Percentiles rank a stretch among this genome's conserved stretches.
These are phyloP conservation scores for Cystoisospora suis DNA, from an alignment of 169 alveolate species.

Conservation along the genomic window DNA sequence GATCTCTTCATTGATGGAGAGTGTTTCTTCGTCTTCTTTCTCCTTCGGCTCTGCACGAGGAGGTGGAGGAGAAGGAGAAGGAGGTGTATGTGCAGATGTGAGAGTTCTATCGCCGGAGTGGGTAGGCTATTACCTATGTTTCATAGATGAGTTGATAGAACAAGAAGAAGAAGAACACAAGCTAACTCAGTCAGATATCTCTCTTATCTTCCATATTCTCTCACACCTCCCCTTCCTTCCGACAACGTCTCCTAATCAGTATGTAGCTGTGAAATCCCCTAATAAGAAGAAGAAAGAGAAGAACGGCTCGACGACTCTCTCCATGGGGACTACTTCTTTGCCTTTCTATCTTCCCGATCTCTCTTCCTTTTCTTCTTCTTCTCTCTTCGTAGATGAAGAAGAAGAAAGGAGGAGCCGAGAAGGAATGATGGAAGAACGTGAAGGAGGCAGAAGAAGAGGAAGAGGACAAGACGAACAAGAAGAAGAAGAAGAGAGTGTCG, in stretches of 20 bases:
- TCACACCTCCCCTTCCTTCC: conserved; percentile 46
- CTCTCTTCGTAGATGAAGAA: neutral
- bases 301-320: no score
- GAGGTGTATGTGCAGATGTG: neutral
- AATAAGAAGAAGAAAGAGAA: no score
- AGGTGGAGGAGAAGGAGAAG: neutral
- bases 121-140: conserved; percentile 40
- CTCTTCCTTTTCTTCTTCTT: neutral
- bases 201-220: conserved; percentile 6
- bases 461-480: no score
- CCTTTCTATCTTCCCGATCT: no score
- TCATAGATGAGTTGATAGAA: conserved; percentile 25
- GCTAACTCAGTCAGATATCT: neutral
- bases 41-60: neutral
- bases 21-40: no score
- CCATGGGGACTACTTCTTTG: no score
- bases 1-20: no score
- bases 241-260: no score
- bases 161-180: conserved; percentile 16
- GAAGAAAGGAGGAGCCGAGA: neutral
- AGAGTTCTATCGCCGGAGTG: conserved; percentile 38
- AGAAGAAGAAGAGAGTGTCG: no score
- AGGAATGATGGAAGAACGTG: no score
- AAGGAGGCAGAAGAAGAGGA: no score
- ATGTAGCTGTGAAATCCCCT: no score